Conservation (phyloP, 768 basidiomycete genomes). For the Amyloporia xantha region DNA sequence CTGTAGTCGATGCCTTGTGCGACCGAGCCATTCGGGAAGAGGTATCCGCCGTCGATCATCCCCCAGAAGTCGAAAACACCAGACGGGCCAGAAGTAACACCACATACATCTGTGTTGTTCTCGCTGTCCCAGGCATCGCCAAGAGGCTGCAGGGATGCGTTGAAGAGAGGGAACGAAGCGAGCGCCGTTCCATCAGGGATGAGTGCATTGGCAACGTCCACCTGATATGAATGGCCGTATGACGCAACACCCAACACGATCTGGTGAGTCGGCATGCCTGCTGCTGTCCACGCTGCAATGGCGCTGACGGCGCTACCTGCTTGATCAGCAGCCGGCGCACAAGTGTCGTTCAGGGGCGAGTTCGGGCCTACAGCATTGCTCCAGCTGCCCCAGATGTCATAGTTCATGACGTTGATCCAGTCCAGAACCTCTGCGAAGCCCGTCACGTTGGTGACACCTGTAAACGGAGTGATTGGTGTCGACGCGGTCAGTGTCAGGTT, state of each 20-base stretch:
- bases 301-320: constrained; percentile 73
- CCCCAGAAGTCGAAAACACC: constrained; percentile 63
- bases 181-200: constrained; percentile 29
- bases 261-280: constrained; percentile 68
- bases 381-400: constrained; percentile 55
- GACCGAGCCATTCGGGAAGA: constrained; percentile 38
- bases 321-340: constrained; percentile 50
- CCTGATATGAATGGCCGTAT: constrained; percentile 72
- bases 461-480: constrained; percentile 59
- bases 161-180: constrained; percentile 47
- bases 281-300: constrained; percentile 64
- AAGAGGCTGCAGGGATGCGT: constrained; percentile 32
- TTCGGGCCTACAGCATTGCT: constrained; percentile 64
- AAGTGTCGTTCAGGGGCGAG: constrained; percentile 76
- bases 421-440: constrained; percentile 65
- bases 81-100: constrained; percentile 41
- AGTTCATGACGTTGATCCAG: constrained; percentile 70
- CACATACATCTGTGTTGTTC: constrained; percentile 51
- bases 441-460: constrained; percentile 52
- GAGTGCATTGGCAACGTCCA: constrained; percentile 33
- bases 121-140: constrained; percentile 56
- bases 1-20: constrained; percentile 43
- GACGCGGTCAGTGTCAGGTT: constrained; percentile 71
- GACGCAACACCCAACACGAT: constrained; percentile 81
- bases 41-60: constrained; percentile 48